Evolutionary conservation across 371 early-diverging fungal genomes (phyloP), one percentile per base, ranked within the genome.

Genomic region (Mortierella sp.): DNA sequence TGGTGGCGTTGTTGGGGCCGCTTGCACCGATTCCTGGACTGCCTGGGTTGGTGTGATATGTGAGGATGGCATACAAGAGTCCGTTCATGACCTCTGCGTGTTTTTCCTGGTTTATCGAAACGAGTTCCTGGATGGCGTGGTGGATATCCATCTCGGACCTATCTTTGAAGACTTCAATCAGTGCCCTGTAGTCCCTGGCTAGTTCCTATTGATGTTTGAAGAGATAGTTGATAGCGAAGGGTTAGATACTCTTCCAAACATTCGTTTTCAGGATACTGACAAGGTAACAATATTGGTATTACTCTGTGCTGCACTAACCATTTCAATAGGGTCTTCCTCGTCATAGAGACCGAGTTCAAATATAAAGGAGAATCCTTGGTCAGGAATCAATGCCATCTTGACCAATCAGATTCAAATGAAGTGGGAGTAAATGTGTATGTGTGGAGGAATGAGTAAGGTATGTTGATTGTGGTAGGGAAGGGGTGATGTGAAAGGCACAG

Each of bases 61-160:
- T 91, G 22, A 93, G 73, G 2, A 91, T 86, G 6, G 91, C 92
- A 58, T 93, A 95, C 0, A 95, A 69, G 4, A 95, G 85, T 16
- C 94, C 95, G 50, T 89, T 88, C 48, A 92, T 89, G 31, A 91
- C 86, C 31, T 91, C 90, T 24, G 78, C 66, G 70, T 94, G 93
- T 67, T 87, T 84, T 34, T 66, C 86, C 88, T 89, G 92, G 68
- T 90, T 92, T 65, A 86, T 87, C 10, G 81, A 77, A 72, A 82
- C 91, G 70, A 83, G 88, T 22, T 91, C 92, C 67, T 94, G 95
- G 16, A 93, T 77, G 31, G 86, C 83, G 47, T 90, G 91, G 73
- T 94, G 94, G 9, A 90, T 77, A 44, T 94, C 94, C 39, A 87
- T 81, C 64, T 91, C 90, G n/a, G 93, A 85, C 76, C 88, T 90